Base-by-base conservation (phyloP, 2,329 filamentous ascomycete genomes). In the Capronia epimyces region DNA sequence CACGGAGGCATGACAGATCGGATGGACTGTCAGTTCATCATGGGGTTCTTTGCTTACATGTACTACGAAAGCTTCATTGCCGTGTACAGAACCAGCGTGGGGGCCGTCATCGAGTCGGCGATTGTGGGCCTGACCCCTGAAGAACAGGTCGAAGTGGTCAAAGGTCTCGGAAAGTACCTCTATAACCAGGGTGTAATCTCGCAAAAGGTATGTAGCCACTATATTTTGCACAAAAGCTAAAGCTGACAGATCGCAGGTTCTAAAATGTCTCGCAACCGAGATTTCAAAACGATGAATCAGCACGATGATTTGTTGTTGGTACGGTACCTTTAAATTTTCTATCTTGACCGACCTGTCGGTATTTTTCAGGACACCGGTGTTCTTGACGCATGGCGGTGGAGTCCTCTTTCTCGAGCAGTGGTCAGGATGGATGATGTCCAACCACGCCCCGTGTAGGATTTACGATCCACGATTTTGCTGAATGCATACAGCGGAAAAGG, bases 11-110 rank as follows among this genome's bases (percentile, higher is more conserved):
- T 98, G 74, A 98, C 93, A 13, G 93, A 98, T 67, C 87, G 93
- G 56, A 97, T 98, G 91, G 93, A 98, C 67, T 98, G 93, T 69
- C 93, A 98, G 67, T 98, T 98, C 73, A 97, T 97, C 75, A 98
- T 98, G 93, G 93, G 93, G 7, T 93, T 95, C 71, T 97, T 98
- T 64, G 82, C 91, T 13, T 97, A 89, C 75, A 90, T 98, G 80
- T 98, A 98, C 73, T 98, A 94, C 72, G 90, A 96, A 69, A 93
- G 87, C 65, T 98, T 98, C 69, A 91, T 98, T 64, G 90, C 90
- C 3, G 78, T 89, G 5, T 83, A 95, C 75, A 89, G 91, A 69
- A 83, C 86, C 32, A 89, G 78, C 50, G 84, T 95, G 16, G 93
- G 91, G 16, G 82, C 82, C 48, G 86, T 98, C 29, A 86, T 98